phyloP scores from a whole-genome alignment of 805 yeast species.

The Yamadazyma tumulicola region DNA sequence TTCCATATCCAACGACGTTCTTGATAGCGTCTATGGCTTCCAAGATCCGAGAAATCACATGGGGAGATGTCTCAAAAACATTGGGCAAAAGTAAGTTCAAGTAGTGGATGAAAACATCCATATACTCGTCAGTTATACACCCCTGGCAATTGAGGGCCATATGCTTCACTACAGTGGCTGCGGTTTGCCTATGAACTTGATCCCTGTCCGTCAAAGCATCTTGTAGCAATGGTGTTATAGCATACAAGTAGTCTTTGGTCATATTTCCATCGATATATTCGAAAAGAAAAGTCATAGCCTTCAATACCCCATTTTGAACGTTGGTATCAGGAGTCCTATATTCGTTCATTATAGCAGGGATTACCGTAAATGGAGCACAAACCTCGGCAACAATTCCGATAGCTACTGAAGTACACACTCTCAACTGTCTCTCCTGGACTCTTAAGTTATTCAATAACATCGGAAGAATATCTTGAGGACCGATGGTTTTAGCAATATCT shows the following conservation, averaged over 20 bases:
- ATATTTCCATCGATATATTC: constrained; percentile 80
- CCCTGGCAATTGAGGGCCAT: constrained; percentile 79
- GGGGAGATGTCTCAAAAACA: constrained; percentile 92
- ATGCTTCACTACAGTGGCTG: constrained; percentile 81
- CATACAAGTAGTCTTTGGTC: constrained; percentile 77
- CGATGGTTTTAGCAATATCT: constrained; percentile 83
- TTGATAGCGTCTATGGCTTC: constrained; percentile 78
- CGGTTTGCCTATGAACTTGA: constrained; percentile 92
- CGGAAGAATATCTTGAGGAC: constrained; percentile 91
- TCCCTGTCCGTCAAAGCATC: constrained; percentile 91
- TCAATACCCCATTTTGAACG: constrained; percentile 93
- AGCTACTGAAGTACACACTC: constrained; percentile 98
- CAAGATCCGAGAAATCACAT: constrained; percentile 76
- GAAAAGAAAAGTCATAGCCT: constrained; percentile 85
- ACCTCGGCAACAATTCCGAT: constrained; percentile 94
- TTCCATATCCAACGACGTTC: constrained; percentile 71
- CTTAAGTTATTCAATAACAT: constrained; percentile 78
- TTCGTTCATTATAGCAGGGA: constrained; percentile 95
- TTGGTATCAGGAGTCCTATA: constrained; percentile 87
- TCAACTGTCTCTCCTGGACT: constrained; percentile 92
- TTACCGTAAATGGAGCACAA: constrained; percentile 87
- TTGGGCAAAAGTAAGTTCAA: constrained; percentile 84
- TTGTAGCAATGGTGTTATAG: constrained; percentile 73
- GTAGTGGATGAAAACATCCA: constrained; percentile 69
- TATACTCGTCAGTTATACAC: constrained; percentile 60